phyloP scores from a whole-genome alignment of 2,329 filamentous ascomycete species.

The Monilinia fructicola region DNA sequence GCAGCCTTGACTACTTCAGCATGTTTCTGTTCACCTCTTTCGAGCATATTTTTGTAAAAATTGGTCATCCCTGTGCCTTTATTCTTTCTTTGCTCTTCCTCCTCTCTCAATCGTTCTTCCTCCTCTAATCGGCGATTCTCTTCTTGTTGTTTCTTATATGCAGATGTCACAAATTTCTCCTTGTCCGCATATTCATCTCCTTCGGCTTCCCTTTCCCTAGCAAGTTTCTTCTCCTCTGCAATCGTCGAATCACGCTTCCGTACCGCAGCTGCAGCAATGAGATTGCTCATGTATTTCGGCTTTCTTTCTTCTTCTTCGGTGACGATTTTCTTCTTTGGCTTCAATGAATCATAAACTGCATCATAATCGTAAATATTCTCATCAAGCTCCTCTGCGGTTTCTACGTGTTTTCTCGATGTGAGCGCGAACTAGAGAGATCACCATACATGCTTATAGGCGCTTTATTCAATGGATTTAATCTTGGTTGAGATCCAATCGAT shows the following conservation, averaged over 20 bases:
- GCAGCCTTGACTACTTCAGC: conserved; percentile 68
- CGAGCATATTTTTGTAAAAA: conserved; percentile 74
- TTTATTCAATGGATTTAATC: conserved; percentile 30
- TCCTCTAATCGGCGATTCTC: conserved; percentile 69
- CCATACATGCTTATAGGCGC: conserved; percentile 52
- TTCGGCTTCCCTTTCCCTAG: conserved; percentile 74
- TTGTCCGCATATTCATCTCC: conserved; percentile 80
- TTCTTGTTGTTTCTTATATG: conserved; percentile 78
- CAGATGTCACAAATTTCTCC: conserved; percentile 82
- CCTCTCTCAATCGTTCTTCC: conserved; percentile 67
- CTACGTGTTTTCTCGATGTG: conserved; percentile 61
- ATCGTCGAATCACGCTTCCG: conserved; percentile 76
- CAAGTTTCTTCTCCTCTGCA: conserved; percentile 77
- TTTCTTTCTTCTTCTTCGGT: conserved; percentile 58
- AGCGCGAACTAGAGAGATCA: conserved; percentile 65
- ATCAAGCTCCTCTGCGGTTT: conserved; percentile 66
- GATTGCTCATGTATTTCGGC: conserved; percentile 75
- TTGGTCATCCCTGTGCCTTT: conserved; percentile 70
- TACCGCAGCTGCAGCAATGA: conserved; percentile 71
- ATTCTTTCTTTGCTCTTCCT: conserved; percentile 63
- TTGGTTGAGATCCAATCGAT: conserved; percentile 37
- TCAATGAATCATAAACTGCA: conserved; percentile 74
- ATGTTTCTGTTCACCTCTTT: conserved; percentile 68
- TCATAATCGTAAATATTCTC: conserved; percentile 84
- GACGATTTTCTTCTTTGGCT: conserved; percentile 59